Evolutionary conservation across 345 rosid species (phyloP), one percentile per base, ranked within the genome.

Genomic region (Raphanus sativus): DNA sequence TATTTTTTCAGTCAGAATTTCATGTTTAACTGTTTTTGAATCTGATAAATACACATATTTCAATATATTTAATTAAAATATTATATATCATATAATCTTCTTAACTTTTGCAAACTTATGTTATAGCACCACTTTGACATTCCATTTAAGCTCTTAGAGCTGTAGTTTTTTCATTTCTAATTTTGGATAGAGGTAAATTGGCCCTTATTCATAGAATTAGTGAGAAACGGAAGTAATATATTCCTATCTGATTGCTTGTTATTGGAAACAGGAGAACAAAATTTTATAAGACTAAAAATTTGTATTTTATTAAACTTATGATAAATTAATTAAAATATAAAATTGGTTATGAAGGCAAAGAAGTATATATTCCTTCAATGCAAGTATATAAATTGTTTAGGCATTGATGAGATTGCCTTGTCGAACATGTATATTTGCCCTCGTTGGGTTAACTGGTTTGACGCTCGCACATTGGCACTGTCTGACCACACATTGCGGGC

Each of bases 381-480:
- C 71, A 74, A 34, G 65, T 65, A 6, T 36, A 65, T 9, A 74
- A n/a, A 52, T 10, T 6, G 0, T 32, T 0, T 7, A 36, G 26
- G 6, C 62, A 74, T 54, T 1, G 38, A 65, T 36, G 56, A 74
- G 30, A 21, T 4, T 1, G 66, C 58, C 32, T 62, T 62, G 26
- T 3, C 11, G 60, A 10, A 54, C 60, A 72, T 13, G 34, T 0
- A 40, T 58, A 13, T 1, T 17, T 58, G 62, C 2, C 7, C 4
- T 58, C 30, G 5, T 40, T 33, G 2, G 9, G 13, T 75, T 16
- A 13, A 30, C 32, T 6, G 33, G 33, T 17, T 29, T 24, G 60
- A 11, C 48, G 34, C 75, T 77, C 7, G 75, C 65, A 54, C 80
- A 77, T 36, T 70, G 59, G 34, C 80, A 77, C 54, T 77, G 70